These are phyloP conservation scores for Vinca major DNA, from an alignment of 305 asterid species.

Conservation along the genomic window DNA sequence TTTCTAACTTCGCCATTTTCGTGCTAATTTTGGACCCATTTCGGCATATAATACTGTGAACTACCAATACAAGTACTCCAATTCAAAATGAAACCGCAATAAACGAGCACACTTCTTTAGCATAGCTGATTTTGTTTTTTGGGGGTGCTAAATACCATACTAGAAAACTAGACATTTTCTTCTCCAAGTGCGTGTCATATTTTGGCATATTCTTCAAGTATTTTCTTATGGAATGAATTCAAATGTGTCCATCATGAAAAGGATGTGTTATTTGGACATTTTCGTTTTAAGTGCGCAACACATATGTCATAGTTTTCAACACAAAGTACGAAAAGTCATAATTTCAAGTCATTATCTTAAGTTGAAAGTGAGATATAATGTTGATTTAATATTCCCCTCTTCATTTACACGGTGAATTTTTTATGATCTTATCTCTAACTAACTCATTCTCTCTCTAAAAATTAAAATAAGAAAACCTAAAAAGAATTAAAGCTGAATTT, in stretches of 20 bases:
- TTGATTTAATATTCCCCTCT: neutral
- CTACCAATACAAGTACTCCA: too few species aligned
- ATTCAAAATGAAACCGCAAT: too few species aligned
- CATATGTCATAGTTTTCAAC: neutral
- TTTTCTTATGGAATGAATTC: neutral
- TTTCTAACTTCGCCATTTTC: neutral
- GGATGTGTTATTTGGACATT: neutral
- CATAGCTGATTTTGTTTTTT: too few species aligned
- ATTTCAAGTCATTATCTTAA: neutral
- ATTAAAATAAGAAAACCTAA: neutral
- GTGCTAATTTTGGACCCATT: neutral
- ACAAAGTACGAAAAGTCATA: neutral
- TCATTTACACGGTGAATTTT: neutral
- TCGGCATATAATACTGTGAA: too few species aligned
- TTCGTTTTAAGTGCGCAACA: too few species aligned
- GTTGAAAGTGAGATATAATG: neutral
- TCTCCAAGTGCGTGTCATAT: neutral
- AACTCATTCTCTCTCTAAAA: neutral
- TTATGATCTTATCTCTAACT: neutral
- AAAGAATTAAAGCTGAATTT: conserved; percentile 3
- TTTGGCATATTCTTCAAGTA: neutral
- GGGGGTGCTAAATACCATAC: too few species aligned
- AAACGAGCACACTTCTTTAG: too few species aligned
- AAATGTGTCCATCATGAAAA: neutral
- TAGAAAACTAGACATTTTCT: neutral